Evolutionary conservation across 2,329 filamentous ascomycete genomes (phyloP).

Genomic region (Sclerotinia trifoliorum): DNA sequence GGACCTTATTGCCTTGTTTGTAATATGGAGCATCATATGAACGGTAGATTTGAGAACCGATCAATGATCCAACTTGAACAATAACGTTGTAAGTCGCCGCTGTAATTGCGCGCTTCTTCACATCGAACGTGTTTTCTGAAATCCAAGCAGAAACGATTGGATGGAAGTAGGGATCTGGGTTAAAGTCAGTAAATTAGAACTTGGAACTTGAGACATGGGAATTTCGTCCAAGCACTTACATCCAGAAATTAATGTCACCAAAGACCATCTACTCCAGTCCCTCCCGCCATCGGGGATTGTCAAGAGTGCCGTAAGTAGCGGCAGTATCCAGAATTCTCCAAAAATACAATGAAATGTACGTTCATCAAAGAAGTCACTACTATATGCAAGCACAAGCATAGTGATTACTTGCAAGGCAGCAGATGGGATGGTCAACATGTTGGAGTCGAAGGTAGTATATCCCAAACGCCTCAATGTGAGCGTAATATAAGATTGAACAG

Average conservation of each 20-base stretch:
- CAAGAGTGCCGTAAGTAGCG: conserved; percentile 36
- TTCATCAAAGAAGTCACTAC: conserved; percentile 46
- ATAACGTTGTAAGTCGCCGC: conserved; percentile 61
- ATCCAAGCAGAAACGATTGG: conserved; percentile 50
- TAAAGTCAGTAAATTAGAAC: not conserved
- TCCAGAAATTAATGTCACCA: conserved; percentile 27
- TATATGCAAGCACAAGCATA: conserved; percentile 48
- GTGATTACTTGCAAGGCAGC: conserved; percentile 42
- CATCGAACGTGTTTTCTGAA: conserved; percentile 58
- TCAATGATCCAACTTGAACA: conserved; percentile 45
- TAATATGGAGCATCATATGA: conserved; percentile 51
- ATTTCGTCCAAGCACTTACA: conserved; percentile 23
- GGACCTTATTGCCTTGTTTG: conserved; percentile 51
- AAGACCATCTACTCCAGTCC: conserved; percentile 29
- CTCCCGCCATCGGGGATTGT: conserved; percentile 25
- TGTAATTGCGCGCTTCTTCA: conserved; percentile 60
- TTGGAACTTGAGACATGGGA: conserved; percentile 6
- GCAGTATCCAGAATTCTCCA: conserved; percentile 45
- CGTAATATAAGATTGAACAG: conserved; percentile 31
- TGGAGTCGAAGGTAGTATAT: conserved; percentile 45
- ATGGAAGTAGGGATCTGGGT: conserved; percentile 36
- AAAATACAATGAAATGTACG: conserved; percentile 37
- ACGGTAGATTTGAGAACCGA: conserved; percentile 42
- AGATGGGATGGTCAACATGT: conserved; percentile 47
- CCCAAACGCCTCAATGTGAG: conserved; percentile 33